A percentile compares a stretch with the other conserved stretches of the same genome.
Evolutionary conservation across 2,329 filamentous ascomycete genomes (phyloP).

Genomic region (Keithomyces neogunnii): DNA sequence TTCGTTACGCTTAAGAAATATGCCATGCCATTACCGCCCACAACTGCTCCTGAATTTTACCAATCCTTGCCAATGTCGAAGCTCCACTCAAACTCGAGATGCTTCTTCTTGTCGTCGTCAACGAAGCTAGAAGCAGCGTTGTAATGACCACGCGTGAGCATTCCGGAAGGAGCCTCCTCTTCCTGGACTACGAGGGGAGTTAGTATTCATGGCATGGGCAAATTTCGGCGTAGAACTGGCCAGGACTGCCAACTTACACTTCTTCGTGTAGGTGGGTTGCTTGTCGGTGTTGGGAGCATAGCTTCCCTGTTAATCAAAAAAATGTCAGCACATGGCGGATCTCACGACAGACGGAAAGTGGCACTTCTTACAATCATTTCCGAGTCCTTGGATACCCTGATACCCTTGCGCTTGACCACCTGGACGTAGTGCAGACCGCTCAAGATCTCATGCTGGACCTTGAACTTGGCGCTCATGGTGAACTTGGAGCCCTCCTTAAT

Average conservation of each 20-base stretch:
- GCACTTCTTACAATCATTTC: conserved; percentile 77
- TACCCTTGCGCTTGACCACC: conserved; percentile 80
- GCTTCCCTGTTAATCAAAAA: conserved; percentile 54
- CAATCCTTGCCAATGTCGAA: conserved; percentile 98
- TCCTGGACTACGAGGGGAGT: conserved; percentile 56
- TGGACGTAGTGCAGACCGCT: conserved; percentile 95
- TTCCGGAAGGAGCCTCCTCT: conserved; percentile 86
- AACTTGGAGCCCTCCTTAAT: conserved; percentile 96
- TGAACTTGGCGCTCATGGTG: conserved; percentile 89
- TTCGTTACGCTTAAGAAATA: conserved; percentile 12
- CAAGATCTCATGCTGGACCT: conserved; percentile 94
- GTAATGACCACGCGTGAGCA: conserved; percentile 86
- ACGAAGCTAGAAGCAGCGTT: conserved; percentile 83
- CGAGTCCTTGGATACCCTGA: conserved; percentile 84
- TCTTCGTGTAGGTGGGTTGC: conserved; percentile 79
- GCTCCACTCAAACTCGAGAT: conserved; percentile 90
- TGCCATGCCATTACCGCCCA: conserved; percentile 1
- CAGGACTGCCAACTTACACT: conserved; percentile 53
- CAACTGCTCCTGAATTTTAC: conserved; percentile 34
- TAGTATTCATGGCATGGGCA: background rate
- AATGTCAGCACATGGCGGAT: background rate
- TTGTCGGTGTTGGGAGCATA: conserved; percentile 89
- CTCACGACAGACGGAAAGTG: background rate
- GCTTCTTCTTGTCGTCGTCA: conserved; percentile 86
- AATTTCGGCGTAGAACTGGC: too few relatives aligned